phyloP scores from a whole-genome alignment of 2,329 filamentous ascomycete species.

The Didymosphaeria variabile region DNA sequence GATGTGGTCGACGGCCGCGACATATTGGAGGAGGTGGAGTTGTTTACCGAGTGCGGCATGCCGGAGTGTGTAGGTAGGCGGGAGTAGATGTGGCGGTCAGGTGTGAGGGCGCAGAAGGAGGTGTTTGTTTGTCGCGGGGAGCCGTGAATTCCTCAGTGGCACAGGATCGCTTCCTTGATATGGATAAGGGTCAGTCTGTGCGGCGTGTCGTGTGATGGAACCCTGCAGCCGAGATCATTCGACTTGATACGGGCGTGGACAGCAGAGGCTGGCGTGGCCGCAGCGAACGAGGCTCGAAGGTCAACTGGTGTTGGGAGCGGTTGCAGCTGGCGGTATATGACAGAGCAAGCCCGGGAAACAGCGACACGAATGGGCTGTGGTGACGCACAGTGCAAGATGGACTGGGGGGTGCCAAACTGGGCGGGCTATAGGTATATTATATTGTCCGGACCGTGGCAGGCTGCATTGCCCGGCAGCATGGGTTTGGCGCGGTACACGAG shows the following conservation, averaged over 20 bases:
- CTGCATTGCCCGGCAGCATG: not conserved
- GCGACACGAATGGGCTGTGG: not conserved
- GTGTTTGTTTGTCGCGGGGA: slow-evolving; percentile 18
- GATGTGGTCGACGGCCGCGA: slow-evolving; percentile 49
- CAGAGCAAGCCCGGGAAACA: not conserved
- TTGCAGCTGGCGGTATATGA: not conserved
- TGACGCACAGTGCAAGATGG: slow-evolving; percentile 1
- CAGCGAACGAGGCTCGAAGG: not conserved
- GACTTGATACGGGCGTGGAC: not conserved
- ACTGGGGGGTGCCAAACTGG: not conserved
- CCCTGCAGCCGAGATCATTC: slow-evolving; percentile 6
- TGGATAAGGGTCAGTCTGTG: slow-evolving; percentile 35
- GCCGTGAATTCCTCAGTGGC: slow-evolving; percentile 33
- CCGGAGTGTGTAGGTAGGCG: not conserved
- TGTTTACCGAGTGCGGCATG: slow-evolving; percentile 50
- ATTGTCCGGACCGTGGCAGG: not conserved
- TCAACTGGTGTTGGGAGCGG: slow-evolving; percentile 4
- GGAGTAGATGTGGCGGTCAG: slow-evolving; percentile 4
- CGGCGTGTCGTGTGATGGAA: slow-evolving; percentile 19
- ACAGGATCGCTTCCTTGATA: slow-evolving; percentile 35
- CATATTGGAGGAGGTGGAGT: slow-evolving; percentile 39
- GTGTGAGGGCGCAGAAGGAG: slow-evolving; percentile 13
- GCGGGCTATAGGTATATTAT: slow-evolving; percentile 4
- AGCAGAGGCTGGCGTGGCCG: slow-evolving; percentile 1
- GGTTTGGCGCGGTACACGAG: slow-evolving; percentile 10